Evolutionary conservation across 192 early-diverging fungal species (phyloP).

Genomic region (Rhizoclosmatium sp.): DNA sequence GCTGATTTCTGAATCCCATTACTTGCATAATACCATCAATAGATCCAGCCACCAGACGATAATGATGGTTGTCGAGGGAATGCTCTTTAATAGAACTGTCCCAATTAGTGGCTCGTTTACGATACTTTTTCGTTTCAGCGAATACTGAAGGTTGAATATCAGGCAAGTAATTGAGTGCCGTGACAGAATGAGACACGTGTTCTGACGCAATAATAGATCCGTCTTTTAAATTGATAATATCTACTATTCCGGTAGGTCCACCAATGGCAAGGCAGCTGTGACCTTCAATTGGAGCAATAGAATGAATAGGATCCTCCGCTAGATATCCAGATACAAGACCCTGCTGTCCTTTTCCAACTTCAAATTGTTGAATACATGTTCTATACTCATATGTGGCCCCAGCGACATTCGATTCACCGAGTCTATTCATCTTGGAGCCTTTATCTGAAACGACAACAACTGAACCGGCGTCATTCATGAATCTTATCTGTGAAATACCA

Average conservation of each 20-base stretch:
- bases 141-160: neutral
- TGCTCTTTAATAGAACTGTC: neutral
- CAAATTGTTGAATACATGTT: neutral
- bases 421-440: conserved; percentile 10
- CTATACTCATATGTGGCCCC: neutral
- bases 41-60: neutral
- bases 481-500: conserved; percentile 22
- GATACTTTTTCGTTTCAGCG: neutral
- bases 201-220: conserved; percentile 8
- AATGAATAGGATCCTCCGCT: neutral
- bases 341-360: neutral
- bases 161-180: conserved; percentile 1
- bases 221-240: conserved; percentile 13
- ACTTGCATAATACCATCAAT: conserved; percentile 6
- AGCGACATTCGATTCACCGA: neutral
- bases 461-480: neutral
- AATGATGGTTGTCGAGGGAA: neutral
- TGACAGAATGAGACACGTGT: conserved; percentile 12
- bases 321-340: neutral
- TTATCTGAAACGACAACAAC: conserved; percentile 32
- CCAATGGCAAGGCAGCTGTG: conserved; percentile 20
- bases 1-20: neutral
- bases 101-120: conserved; percentile 4
- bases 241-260: conserved; percentile 6
- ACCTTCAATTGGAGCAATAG: conserved; percentile 12